Conservation (phyloP, 495 filamentous ascomycete genomes). For the Jackrogersella multiformis region DNA sequence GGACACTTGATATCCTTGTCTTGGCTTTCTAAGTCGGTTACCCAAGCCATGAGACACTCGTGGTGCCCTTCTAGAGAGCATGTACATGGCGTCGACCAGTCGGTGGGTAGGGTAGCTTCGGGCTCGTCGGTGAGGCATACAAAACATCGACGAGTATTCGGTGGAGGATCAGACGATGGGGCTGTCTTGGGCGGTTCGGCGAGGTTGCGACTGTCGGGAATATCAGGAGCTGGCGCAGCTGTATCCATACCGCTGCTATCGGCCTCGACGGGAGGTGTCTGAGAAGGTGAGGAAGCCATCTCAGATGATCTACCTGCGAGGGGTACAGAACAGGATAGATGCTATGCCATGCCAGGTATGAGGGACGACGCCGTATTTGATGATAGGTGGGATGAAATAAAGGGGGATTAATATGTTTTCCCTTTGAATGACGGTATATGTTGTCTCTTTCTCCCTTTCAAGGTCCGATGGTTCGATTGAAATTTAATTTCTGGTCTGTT, state of each 20-base stretch:
- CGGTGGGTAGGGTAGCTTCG: slow-evolving; percentile 67
- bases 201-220: slow-evolving; percentile 28
- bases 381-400: too few species aligned
- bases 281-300: slow-evolving; percentile 30
- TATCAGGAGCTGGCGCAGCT: slow-evolving; percentile 19
- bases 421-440: too few species aligned
- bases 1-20: slow-evolving; percentile 78
- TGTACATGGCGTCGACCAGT: slow-evolving; percentile 88
- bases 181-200: slow-evolving; percentile 21
- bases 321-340: background rate
- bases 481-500: background rate
- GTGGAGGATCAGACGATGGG: slow-evolving; percentile 25
- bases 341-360: slow-evolving; percentile 27
- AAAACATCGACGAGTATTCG: slow-evolving; percentile 78
- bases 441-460: too few species aligned
- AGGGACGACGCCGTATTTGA: background rate
- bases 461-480: background rate
- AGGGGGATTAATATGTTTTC: too few species aligned
- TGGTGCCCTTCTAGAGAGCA: slow-evolving; percentile 93
- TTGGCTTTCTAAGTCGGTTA: slow-evolving; percentile 77
- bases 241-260: background rate
- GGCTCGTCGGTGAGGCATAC: slow-evolving; percentile 90
- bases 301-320: background rate
- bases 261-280: background rate
- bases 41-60: slow-evolving; percentile 87